phyloP scores from a whole-genome alignment of 768 basidiomycete genomes.

The Sarcodon aspratus region DNA sequence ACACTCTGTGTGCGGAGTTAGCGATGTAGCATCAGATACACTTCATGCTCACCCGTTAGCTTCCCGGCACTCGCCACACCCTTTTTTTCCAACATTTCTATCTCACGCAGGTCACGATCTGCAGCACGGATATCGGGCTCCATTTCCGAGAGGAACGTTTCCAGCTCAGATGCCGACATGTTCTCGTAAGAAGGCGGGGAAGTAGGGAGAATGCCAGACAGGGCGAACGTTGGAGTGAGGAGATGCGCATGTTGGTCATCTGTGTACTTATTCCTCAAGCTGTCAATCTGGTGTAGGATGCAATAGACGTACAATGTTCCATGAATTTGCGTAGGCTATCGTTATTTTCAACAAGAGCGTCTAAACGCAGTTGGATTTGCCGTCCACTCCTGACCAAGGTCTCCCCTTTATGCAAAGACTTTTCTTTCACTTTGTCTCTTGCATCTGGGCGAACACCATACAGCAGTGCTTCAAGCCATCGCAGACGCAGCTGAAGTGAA shows the following conservation, averaged over 20 bases:
- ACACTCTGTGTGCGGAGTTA: conserved; percentile 33
- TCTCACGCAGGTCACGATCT: conserved; percentile 73
- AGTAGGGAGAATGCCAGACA: conserved; percentile 47
- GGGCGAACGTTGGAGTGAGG: conserved; percentile 65
- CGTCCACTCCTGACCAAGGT: conserved; percentile 49
- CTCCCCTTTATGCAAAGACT: conserved; percentile 35
- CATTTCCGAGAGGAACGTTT: conserved; percentile 66
- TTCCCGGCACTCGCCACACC: conserved; percentile 67
- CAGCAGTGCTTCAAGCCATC: conserved; percentile 74
- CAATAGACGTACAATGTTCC: conserved; percentile 45
- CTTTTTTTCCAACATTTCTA: conserved; percentile 56
- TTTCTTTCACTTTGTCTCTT: conserved; percentile 27
- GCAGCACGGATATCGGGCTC: conserved; percentile 76
- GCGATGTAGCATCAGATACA: background rate
- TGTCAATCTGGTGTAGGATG: background rate
- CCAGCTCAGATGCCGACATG: conserved; percentile 59
- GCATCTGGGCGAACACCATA: conserved; percentile 46
- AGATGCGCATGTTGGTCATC: conserved; percentile 71
- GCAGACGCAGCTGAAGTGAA: conserved; percentile 63
- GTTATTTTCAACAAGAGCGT: conserved; percentile 49
- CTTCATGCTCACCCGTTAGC: conserved; percentile 34
- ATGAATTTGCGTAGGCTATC: conserved; percentile 70
- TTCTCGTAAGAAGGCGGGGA: conserved; percentile 43
- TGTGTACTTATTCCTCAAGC: conserved; percentile 13
- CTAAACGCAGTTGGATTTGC: conserved; percentile 46